phyloP scores from a whole-genome alignment of 257 asterid species.

The Haberlea rhodopensis region DNA sequence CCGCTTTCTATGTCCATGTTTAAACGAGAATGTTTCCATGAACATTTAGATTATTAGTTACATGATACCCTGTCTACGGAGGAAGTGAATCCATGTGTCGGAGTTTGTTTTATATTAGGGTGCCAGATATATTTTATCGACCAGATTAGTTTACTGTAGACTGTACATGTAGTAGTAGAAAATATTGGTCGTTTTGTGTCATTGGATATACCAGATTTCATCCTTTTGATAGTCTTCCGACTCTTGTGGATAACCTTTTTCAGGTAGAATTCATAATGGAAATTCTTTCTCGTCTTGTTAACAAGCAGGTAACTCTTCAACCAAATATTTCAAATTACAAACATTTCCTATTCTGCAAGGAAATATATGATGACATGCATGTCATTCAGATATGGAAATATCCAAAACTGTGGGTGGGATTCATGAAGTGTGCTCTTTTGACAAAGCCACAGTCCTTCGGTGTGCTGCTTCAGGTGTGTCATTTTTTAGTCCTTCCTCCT shows the following conservation, averaged over 20 bases:
- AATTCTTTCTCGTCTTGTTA: constrained; percentile 91
- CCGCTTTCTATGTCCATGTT: constrained; percentile 4
- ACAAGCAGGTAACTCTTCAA: constrained; percentile 73
- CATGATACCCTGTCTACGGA: constrained; percentile 13
- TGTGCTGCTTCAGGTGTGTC: constrained; percentile 86
- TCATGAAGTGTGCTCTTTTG: constrained; percentile 83
- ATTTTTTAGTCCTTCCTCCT: constrained; percentile 11
- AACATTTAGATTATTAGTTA: background rate
- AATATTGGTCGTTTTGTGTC: constrained; percentile 11
- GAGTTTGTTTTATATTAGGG: constrained; percentile 8
- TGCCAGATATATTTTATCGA: background rate
- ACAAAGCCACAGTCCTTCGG: constrained; percentile 89
- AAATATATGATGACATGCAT: constrained; percentile 20
- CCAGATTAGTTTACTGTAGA: background rate
- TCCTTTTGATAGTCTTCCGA: constrained; percentile 21
- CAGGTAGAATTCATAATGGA: constrained; percentile 97
- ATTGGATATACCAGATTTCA: constrained; percentile 14
- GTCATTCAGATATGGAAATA: constrained; percentile 82
- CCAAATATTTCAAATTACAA: constrained; percentile 14
- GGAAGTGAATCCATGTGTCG: background rate
- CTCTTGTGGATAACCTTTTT: constrained; percentile 22
- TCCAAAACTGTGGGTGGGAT: constrained; percentile 99
- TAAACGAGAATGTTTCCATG: background rate
- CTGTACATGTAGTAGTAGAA: background rate
- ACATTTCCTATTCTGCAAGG: constrained; percentile 20